phyloP scores from a whole-genome alignment of 1,139 yeast species.

The Maudiozyma humilis region DNA sequence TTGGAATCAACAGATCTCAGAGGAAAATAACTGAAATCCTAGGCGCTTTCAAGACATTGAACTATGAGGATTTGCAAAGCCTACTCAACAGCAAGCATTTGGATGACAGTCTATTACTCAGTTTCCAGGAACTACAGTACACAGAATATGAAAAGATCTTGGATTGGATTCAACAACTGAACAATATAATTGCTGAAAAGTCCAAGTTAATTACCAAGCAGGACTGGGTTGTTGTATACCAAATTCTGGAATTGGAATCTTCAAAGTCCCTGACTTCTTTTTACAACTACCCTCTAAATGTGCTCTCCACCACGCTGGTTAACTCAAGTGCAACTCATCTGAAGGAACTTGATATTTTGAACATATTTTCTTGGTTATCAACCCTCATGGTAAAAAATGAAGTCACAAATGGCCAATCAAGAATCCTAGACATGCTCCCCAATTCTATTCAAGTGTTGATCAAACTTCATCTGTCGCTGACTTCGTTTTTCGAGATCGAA shows the following conservation, averaged over 20 bases:
- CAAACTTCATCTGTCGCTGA: constrained; percentile 59
- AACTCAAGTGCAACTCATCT: constrained; percentile 21
- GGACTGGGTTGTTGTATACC: constrained; percentile 78
- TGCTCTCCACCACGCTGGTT: constrained; percentile 15
- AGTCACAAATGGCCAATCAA: constrained; percentile 31
- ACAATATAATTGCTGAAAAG: constrained; percentile 52
- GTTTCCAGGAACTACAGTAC: constrained; percentile 41
- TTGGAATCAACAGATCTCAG: constrained; percentile 31
- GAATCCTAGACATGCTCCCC: constrained; percentile 55
- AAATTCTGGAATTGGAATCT: constrained; percentile 62
- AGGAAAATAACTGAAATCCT: constrained; percentile 18
- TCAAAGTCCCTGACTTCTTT: constrained; percentile 45
- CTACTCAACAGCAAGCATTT: constrained; percentile 10
- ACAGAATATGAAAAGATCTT: constrained; percentile 20
- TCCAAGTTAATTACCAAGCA: constrained; percentile 53
- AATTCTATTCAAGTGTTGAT: constrained; percentile 59
- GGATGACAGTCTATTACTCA: constrained; percentile 17
- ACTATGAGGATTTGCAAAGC: constrained; percentile 16
- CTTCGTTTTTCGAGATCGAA: constrained; percentile 56
- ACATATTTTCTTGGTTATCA: constrained; percentile 63
- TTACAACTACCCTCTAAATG: constrained; percentile 40
- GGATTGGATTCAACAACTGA: constrained; percentile 50
- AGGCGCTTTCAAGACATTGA: constrained; percentile 15
- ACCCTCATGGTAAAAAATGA: constrained; percentile 38
- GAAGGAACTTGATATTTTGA: constrained; percentile 55